Base-by-base conservation (phyloP, 2,329 filamentous ascomycete genomes). In the Tolypocladium tropicale region DNA sequence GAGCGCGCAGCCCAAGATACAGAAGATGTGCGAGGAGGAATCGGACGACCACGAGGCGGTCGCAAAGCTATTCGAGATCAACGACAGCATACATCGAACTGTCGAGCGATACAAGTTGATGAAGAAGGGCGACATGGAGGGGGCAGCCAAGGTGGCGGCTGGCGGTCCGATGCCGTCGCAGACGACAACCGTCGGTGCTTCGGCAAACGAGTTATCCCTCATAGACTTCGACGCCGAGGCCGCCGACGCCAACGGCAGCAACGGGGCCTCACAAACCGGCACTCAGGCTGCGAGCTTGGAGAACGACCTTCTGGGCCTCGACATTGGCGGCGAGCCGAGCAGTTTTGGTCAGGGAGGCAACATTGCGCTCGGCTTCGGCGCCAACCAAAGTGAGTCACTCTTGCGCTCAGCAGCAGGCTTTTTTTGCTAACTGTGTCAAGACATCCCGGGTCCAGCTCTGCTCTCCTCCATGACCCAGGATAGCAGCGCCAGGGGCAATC, bases 11-110 rank as follows among this genome's bases (percentile, higher is more conserved):
- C 94, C 94, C 10, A 99, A 99, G 76, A 97, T 99, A 61, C 93
- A 97, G 70, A 96, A 90, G 74, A 99, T 99, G 93, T 97, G 93
- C 67, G 93, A 97, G 72, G 94, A 99, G 72, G 94, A 99, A 68
- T 96, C 92, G 12, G 93, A 97, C 59, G 94, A 99, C 67, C 86
- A 91, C 59, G 94, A 96, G 74, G 94, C 94, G 6, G 94, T 99
- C 6, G 89, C 91, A 48, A 96, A 96, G 72, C 78, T 99, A 12
- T 81, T 99, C 56, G 91, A 97, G 69, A 97, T 99, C 67, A 99
- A 99, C 69, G 94, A 99, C 72, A 96, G 92, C 74, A 99, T 99
- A 81, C 90, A 97, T 69, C 85, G 93, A 60, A 99, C 94, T 1
- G 90, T 97, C 56, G 90, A 97, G 73, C 80, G 94, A 61, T 99